Evolutionary conservation across 306 rosid genomes (phyloP), one percentile per base, ranked within the genome.

Genomic region (Begonia peltatifolia): DNA sequence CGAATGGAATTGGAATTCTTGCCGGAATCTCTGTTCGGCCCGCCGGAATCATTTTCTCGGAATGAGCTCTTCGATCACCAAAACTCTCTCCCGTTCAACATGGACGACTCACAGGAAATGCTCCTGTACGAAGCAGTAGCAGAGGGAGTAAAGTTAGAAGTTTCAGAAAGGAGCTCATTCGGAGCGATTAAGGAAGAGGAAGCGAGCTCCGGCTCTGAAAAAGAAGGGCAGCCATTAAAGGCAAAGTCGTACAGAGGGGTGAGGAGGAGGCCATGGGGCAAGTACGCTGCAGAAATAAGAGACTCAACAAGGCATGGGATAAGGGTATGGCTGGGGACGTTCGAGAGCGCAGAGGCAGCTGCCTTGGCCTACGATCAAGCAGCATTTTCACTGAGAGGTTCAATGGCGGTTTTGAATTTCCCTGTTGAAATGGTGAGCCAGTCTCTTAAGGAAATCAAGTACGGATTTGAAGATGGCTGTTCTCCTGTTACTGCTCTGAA

Each of bases 321-420:
- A 0, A 73, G 87, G 52, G 63, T 74, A 13, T 80, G 83, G 83
- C 83, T 80, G 1, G 87, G 87, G 41, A 80, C 87, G 3, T 80
- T 73, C 8, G 76, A 74, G 44, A 68, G 50, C 1, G 70, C 80
- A 0, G 68, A 80, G 46, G 71, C 62, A 2, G 87, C 87, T 1
- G 80, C 87, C 55, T 60, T 76, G 68, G 83, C 83, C 42, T 80
- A 76, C 25, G 87, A 80, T 35, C 70, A 53, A 57, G 83, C 83
- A 0, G 87, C 87, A 2, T 80, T 76, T 30, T 47, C 75, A 10
- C 73, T 80, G 67, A 82, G 71, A 2, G 83, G 83, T 60, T 61
- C 78, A 0, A 54, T 73, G 70, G 87, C 83, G 0, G 78, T 76
- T 58, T 55, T 80, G 12, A 80, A 80, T 60, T 80, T 80, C n/a